phyloP scores from a whole-genome alignment of 2,329 filamentous ascomycete genomes.

The Cytospora mali region DNA sequence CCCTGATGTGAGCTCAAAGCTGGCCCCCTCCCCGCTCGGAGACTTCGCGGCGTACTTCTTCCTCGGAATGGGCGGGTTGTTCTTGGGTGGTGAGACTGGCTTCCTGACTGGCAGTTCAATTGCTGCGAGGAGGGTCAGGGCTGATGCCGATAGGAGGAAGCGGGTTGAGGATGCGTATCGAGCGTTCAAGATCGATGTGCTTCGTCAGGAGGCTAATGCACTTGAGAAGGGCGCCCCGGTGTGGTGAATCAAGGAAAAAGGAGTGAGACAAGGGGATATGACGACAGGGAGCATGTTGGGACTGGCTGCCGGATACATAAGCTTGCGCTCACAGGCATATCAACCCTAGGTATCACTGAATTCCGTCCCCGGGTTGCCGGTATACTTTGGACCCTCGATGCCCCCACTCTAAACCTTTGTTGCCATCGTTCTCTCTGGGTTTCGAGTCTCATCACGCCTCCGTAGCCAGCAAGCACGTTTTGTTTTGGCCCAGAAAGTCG shows the following conservation, averaged over 20 bases:
- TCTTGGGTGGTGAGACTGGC: constrained; percentile 66
- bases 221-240: constrained; percentile 45
- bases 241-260: too few species aligned
- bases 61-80: constrained; percentile 62
- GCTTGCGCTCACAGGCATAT: too few species aligned
- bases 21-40: constrained; percentile 60
- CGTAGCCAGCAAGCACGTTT: neutral
- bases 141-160: constrained; percentile 54
- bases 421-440: too few species aligned
- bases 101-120: constrained; percentile 59
- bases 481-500: neutral
- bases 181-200: constrained; percentile 63
- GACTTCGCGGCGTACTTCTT: constrained; percentile 66
- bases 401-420: too few species aligned
- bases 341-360: too few species aligned
- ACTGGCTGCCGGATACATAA: too few species aligned
- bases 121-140: constrained; percentile 54
- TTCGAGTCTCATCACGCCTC: too few species aligned
- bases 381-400: too few species aligned
- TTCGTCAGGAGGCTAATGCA: constrained; percentile 59
- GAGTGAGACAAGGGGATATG: too few species aligned
- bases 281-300: too few species aligned
- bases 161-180: constrained; percentile 66
- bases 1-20: constrained; percentile 60
- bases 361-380: too few species aligned